These are phyloP conservation scores for Wickerhamomyces chaumierensis DNA, from an alignment of 805 yeast species.

Conservation along the genomic window DNA sequence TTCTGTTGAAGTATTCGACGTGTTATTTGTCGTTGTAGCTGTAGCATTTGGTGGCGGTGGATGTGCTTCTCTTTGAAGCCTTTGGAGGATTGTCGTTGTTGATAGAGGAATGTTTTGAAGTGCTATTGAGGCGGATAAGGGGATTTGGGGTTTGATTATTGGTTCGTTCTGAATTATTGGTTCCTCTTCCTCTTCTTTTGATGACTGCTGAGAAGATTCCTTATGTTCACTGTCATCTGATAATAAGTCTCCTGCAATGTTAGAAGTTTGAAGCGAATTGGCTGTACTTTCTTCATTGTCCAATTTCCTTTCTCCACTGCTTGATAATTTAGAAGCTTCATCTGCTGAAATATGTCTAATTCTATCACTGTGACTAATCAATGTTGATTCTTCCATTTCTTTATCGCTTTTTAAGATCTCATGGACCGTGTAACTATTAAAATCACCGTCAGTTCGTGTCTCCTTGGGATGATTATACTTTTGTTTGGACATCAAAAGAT, in stretches of 20 bases:
- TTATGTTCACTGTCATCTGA: background rate
- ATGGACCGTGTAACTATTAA: too few species aligned
- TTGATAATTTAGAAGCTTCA: background rate
- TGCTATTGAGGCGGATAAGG: conserved; percentile 14
- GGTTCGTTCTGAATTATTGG: conserved; percentile 11
- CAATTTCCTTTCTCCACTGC: background rate
- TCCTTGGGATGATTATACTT: too few species aligned
- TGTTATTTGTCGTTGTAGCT: background rate
- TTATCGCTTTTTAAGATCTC: too few species aligned
- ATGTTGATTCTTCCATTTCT: background rate
- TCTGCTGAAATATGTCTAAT: too few species aligned
- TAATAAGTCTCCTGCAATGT: background rate
- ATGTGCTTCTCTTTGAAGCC: conserved; percentile 6
- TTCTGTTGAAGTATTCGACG: background rate
- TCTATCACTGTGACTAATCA: background rate
- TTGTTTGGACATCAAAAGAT: background rate
- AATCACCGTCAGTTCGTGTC: too few species aligned
- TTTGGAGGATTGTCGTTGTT: conserved; percentile 8
- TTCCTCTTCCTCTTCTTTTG: too few species aligned
- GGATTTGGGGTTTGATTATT: conserved; percentile 10
- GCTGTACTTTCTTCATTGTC: background rate
- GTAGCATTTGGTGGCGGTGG: conserved; percentile 1
- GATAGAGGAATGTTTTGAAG: conserved; percentile 12
- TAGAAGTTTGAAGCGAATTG: too few species aligned
- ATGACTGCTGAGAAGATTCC: too few species aligned